Evolutionary conservation across 768 basidiomycete genomes (phyloP), one percentile per base, ranked within the genome.

Genomic region (Kwoniella heveanensis): DNA sequence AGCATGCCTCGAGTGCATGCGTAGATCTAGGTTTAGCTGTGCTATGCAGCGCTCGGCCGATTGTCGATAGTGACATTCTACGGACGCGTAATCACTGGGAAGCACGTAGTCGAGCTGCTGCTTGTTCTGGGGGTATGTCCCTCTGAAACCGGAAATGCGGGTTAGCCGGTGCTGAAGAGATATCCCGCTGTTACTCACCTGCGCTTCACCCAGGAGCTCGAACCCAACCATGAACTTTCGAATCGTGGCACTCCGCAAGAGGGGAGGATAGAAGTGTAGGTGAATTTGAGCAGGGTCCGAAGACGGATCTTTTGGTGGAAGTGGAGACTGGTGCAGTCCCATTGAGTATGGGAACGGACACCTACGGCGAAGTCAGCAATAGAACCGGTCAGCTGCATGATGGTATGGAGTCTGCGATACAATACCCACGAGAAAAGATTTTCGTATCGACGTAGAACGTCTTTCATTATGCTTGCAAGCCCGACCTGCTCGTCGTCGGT

Each of bases 341-440:
- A 95, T 93, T 7, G 90, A 92, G 78, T 95, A 96, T 0, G 91
- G 88, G 80, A 95, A 96, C 0, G 91, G 89, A 76, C 90, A 92
- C 6, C 84, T 84, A 77, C 32, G 32, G 32, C n/a, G n/a, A n/a
- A n/a, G n/a, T n/a, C n/a, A n/a, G n/a, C n/a, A n/a, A n/a, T n/a
- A n/a, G n/a, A n/a, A n/a, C n/a, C n/a, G n/a, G n/a, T n/a, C n/a
- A n/a, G n/a, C n/a, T n/a, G n/a, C n/a, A n/a, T n/a, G n/a, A n/a
- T n/a, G n/a, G n/a, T n/a, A n/a, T n/a, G n/a, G n/a, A n/a, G n/a
- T n/a, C n/a, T 13, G 26, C 21, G n/a, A 2, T 6, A 17, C 49
- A 15, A 48, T 8, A 65, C 69, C 65, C 36, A 77, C 75, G 48
- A 57, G 68, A 69, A 79, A 32, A 80, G 67, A 59, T 81, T 81